These are phyloP conservation scores for Sporothrix curviconia DNA, from an alignment of 2,329 filamentous ascomycete species.

Conservation along the genomic window DNA sequence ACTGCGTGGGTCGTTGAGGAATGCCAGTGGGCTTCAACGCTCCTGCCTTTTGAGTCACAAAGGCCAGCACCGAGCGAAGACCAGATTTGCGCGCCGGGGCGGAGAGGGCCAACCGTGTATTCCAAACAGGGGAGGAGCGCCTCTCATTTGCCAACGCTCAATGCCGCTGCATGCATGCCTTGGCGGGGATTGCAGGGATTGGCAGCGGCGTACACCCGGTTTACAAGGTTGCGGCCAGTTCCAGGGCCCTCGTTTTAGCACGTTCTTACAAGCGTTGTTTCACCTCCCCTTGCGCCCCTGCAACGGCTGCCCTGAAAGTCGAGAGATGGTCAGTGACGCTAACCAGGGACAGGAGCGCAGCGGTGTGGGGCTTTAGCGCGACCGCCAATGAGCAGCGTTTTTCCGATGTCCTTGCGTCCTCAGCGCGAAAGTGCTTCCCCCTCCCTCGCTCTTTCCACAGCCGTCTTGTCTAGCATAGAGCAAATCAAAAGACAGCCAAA, in stretches of 20 bases:
- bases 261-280: not conserved
- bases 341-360: no score
- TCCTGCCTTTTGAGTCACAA: no score
- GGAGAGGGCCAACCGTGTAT: not conserved
- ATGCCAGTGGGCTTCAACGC: not conserved
- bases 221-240: not conserved
- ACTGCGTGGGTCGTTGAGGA: no score
- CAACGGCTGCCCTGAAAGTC: no score
- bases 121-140: not conserved
- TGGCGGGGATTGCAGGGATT: no score
- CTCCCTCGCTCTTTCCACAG: not conserved
- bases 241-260: not conserved
- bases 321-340: constrained; percentile 12
- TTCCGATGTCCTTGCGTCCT: not conserved
- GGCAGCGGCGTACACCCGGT: no score
- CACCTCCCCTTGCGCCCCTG: no score
- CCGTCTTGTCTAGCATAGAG: not conserved
- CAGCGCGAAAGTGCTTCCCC: no score
- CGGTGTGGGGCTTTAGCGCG: no score
- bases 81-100: constrained; percentile 1
- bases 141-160: not conserved
- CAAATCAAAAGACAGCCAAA: constrained; percentile 11
- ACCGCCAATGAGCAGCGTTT: constrained; percentile 9
- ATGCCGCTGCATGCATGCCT: no score
- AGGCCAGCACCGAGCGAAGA: no score